Conservation (phyloP, 2,329 filamentous ascomycete species). For the Cladosporium velox region DNA sequence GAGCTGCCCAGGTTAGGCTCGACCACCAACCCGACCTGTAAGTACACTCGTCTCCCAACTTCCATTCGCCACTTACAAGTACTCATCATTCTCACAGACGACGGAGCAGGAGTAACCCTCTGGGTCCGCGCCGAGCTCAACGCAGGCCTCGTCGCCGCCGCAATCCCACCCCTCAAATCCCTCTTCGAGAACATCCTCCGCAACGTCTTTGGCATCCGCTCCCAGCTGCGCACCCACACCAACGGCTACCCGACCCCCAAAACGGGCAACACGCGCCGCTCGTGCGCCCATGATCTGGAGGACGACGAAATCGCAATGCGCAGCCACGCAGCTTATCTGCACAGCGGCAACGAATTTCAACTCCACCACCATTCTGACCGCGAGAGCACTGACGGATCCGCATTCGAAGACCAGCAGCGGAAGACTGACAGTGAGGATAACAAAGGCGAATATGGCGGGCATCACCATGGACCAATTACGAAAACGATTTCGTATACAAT, state of each 20-base stretch:
- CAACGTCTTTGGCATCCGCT: constrained; percentile 2
- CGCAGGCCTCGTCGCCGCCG: constrained; percentile 4
- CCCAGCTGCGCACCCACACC: constrained; percentile 1
- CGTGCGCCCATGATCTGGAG: neutral
- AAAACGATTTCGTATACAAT: neutral
- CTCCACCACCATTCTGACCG: neutral
- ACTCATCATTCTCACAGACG: neutral
- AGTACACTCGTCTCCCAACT: neutral
- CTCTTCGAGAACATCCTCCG: constrained; percentile 2
- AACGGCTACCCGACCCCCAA: neutral
- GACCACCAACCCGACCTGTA: neutral
- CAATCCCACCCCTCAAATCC: constrained; percentile 10
- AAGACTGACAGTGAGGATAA: neutral
- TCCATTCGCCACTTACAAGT: neutral
- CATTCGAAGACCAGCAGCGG: neutral
- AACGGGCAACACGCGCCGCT: neutral
- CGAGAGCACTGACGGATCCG: neutral
- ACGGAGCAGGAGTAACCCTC: neutral
- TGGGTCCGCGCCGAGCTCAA: constrained; percentile 15
- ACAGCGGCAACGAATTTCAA: neutral
- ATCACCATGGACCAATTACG: neutral
- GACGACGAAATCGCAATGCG: constrained; percentile 5
- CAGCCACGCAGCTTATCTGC: neutral
- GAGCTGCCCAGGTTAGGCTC: neutral
- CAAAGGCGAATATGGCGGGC: neutral